Conservation (phyloP, 1,284 basidiomycete genomes). For the Somion occarium region DNA sequence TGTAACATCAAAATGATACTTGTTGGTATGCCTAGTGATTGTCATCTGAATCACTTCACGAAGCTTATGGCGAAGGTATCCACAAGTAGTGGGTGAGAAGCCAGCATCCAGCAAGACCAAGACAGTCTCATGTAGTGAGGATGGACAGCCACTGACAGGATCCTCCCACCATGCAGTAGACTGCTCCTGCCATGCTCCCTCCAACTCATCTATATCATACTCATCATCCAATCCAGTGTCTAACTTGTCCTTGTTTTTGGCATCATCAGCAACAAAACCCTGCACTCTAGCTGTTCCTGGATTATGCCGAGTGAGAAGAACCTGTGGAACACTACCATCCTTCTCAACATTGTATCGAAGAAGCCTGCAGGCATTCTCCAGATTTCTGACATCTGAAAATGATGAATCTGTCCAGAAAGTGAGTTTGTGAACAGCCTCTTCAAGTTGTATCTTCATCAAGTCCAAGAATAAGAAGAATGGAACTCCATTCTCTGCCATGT, state of each 20-base stretch:
- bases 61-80: conserved; percentile 33
- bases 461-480: conserved; percentile 22
- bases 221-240: conserved; percentile 1
- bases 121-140: conserved; percentile 36
- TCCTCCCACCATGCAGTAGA: conserved; percentile 33
- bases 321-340: conserved; percentile 27
- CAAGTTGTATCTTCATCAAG: conserved; percentile 23
- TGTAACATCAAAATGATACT: conserved; percentile 27
- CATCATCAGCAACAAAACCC: conserved; percentile 16
- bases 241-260: conserved; percentile 10
- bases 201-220: conserved; percentile 14
- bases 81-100: conserved; percentile 29
- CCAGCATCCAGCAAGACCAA: conserved; percentile 34
- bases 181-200: conserved; percentile 10
- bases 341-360: conserved; percentile 26
- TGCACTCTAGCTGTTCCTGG: conserved; percentile 27
- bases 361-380: conserved; percentile 13
- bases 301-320: conserved; percentile 26
- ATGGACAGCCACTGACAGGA: conserved; percentile 35
- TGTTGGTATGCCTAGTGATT: conserved; percentile 19
- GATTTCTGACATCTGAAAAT: neutral
- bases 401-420: conserved; percentile 26
- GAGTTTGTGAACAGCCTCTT: conserved; percentile 21
- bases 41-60: conserved; percentile 28
- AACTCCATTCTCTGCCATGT: conserved; percentile 43